phyloP scores from a whole-genome alignment of 2,329 filamentous ascomycete species.

The Pseudogymnoascus sp. region DNA sequence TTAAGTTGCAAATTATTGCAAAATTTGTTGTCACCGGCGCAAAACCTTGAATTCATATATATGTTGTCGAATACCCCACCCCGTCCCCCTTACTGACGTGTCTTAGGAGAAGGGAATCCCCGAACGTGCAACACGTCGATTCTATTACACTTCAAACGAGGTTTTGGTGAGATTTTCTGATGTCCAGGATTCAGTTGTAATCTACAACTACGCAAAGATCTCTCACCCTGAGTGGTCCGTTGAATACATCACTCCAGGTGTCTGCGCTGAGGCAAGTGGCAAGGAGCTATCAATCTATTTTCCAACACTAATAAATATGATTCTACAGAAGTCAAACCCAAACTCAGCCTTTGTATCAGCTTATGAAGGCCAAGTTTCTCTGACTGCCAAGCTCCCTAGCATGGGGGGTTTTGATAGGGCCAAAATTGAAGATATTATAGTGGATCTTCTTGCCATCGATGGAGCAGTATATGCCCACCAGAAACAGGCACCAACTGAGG shows the following conservation, averaged over 20 bases:
- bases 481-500: slow-evolving; percentile 32
- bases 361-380: slow-evolving; percentile 47
- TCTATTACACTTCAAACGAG: slow-evolving; percentile 13
- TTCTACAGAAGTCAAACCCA: slow-evolving; percentile 24
- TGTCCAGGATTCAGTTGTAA: slow-evolving; percentile 18
- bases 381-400: slow-evolving; percentile 36
- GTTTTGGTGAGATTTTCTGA: slow-evolving; percentile 18
- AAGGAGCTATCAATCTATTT: neutral
- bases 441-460: slow-evolving; percentile 35
- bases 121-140: slow-evolving; percentile 9
- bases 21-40: neutral
- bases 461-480: slow-evolving; percentile 47
- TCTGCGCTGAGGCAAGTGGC: slow-evolving; percentile 15
- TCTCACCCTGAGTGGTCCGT: slow-evolving; percentile 17
- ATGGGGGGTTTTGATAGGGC: slow-evolving; percentile 16
- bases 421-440: slow-evolving; percentile 33
- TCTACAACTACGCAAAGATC: slow-evolving; percentile 19
- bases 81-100: neutral
- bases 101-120: slow-evolving; percentile 7
- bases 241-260: slow-evolving; percentile 20
- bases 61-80: neutral
- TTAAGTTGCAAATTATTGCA: neutral
- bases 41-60: neutral
- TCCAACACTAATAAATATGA: neutral
- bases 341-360: slow-evolving; percentile 29